phyloP scores from a whole-genome alignment of 176 grass and related monocot genomes.

The Carex scoparia region DNA sequence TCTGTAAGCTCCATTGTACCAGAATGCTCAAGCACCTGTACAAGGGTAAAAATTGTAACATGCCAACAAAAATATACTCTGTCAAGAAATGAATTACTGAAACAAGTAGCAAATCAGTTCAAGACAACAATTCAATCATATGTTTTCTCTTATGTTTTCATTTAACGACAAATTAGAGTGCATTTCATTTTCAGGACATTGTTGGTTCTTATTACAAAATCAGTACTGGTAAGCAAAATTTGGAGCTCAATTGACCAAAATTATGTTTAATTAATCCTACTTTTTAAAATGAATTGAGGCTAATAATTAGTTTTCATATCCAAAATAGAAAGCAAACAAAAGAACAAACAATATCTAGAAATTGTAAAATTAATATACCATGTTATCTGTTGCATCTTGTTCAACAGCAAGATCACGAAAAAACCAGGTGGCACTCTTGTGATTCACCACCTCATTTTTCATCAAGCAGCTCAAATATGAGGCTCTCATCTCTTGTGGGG shows the following conservation, averaged over 20 bases:
- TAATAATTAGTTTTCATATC: background rate
- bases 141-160: background rate
- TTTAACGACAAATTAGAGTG: background rate
- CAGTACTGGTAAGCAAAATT: background rate
- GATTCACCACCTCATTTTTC: too few species aligned
- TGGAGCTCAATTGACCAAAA: background rate
- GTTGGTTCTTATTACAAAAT: background rate
- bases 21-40: constrained; percentile 70
- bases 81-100: background rate
- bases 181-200: background rate
- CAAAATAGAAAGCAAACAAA: background rate
- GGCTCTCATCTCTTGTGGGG: constrained; percentile 70
- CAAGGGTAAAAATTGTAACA: constrained; percentile 7
- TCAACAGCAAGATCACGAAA: constrained; percentile 72
- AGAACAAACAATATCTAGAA: background rate
- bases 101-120: background rate
- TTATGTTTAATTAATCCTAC: background rate
- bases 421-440: background rate
- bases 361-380: constrained; percentile 35
- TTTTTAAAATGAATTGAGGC: background rate
- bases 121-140: too few species aligned
- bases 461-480: constrained; percentile 63
- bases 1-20: constrained; percentile 50
- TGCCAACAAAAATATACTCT: background rate
- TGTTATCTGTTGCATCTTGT: constrained; percentile 57